A percentile compares a stretch with the other conserved stretches of the same genome.
These are phyloP conservation scores for Sisymbrium irio DNA, from an alignment of 345 rosid genomes.

Conservation along the genomic window DNA sequence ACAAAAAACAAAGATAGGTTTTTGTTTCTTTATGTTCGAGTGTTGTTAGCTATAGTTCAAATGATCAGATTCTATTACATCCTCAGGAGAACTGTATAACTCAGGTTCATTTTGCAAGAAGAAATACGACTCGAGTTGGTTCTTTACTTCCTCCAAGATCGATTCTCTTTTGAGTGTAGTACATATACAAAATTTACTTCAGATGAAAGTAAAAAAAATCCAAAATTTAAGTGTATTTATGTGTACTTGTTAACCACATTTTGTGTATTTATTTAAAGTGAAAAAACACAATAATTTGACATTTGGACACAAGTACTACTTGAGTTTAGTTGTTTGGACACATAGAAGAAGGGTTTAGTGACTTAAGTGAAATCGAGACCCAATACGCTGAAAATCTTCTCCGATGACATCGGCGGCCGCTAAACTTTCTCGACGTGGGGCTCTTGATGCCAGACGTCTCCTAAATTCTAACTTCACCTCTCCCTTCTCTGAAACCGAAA, in stretches of 20 bases:
- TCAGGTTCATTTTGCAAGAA: neutral
- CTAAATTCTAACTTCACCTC: conserved; percentile 13
- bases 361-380: too few relatives aligned
- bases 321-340: neutral
- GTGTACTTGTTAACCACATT: too few relatives aligned
- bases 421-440: conserved; percentile 7
- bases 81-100: too few relatives aligned
- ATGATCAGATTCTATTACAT: neutral
- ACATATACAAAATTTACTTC: neutral
- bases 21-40: conserved; percentile 6
- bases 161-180: neutral
- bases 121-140: neutral
- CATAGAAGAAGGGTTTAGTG: neutral
- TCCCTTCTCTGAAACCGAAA: conserved; percentile 33
- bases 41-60: conserved; percentile 16
- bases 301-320: neutral
- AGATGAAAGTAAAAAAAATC: neutral
- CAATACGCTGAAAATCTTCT: neutral
- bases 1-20: conserved; percentile 12
- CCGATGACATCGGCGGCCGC: conserved; percentile 21
- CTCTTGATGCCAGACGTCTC: neutral
- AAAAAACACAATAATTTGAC: neutral
- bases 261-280: too few relatives aligned
- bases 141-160: neutral
- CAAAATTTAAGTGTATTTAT: neutral